Evolutionary conservation across 2,329 filamentous ascomycete genomes (phyloP), one percentile per base, ranked within the genome.

Genomic region (Sporothrix variecibatus): DNA sequence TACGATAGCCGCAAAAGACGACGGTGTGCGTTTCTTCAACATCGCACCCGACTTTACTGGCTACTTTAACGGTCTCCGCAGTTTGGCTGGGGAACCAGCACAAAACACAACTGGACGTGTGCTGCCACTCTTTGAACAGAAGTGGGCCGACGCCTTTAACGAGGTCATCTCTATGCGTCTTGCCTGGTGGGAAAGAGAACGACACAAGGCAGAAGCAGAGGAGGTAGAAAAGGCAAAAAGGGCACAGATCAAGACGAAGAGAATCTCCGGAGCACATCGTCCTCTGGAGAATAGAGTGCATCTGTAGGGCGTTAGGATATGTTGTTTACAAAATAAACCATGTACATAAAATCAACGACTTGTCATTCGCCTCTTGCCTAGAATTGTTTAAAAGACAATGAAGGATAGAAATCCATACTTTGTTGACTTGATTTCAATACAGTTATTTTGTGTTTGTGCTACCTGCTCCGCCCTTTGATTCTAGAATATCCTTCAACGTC

Each of bases 11-110:
- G 78, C 79, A 5, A 34, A n/a, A 60, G 90, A 90, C 0, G 90
- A 92, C 75, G 88, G 89, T 0, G 81, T 85, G 0, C 84, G 82
- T 2, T 92, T 92, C 76, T 84, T 85, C 0, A 82, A 89, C 1
- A 80, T 92, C 11, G 87, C 86, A 74, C 90, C 90, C 0, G 86
- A 91, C 40, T 92, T 92, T 78, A 87, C 90, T 76, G 85, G 88
- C 17, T 92, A 92, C 78, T 92, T 92, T 76, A 88, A 92, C 79
- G 82, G 82, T 0, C 75, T 90, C 20, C 83, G 88, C 40, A 76
- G 74, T 23, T 76, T 90, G 31, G 86, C 87, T 1, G 87, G 87
- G 0, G 83, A 86, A 1, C 53, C 28, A 20, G 62, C 43, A 38
- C n/a, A 51, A n/a, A 70, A 67, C 38, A 67, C 62, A 2, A 31